These are phyloP conservation scores for Globisporangium uncinulatum DNA, from an alignment of 352 stramenopile genomes.

Conservation along the genomic window DNA sequence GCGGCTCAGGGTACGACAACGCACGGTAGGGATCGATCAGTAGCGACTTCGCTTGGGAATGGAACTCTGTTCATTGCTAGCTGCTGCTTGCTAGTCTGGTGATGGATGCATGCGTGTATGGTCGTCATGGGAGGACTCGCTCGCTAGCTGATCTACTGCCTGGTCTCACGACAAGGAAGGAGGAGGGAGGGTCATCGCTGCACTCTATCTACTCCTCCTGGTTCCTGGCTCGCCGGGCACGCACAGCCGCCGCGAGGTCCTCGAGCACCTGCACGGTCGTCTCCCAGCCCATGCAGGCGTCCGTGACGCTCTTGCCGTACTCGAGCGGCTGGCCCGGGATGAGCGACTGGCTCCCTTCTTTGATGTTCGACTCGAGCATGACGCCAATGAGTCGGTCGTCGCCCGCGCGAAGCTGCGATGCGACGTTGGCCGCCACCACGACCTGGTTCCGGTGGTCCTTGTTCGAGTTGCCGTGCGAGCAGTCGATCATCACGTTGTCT, in stretches of 20 bases:
- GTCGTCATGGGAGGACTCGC: conserved; percentile 3
- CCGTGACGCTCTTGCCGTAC: conserved; percentile 88
- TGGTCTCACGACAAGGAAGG: too few species aligned
- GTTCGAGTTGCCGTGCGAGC: conserved; percentile 87
- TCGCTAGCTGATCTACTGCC: not conserved
- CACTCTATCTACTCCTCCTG: conserved; percentile 18
- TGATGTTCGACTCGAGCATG: conserved; percentile 89
- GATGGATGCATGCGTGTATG: not conserved
- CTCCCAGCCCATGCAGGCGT: conserved; percentile 88
- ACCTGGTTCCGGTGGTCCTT: conserved; percentile 89
- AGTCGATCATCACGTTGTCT: conserved; percentile 89
- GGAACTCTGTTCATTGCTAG: not conserved
- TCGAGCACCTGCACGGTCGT: conserved; percentile 65
- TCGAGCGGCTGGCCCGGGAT: conserved; percentile 68
- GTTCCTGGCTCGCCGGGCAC: conserved; percentile 57
- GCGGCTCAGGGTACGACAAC: conserved; percentile 53
- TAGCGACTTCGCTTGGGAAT: not conserved
- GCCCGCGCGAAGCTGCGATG: conserved; percentile 58
- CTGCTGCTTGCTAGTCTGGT: not conserved
- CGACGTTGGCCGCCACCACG: conserved; percentile 64
- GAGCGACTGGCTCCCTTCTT: conserved; percentile 76
- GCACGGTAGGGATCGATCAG: conserved; percentile 25
- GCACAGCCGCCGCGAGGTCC: conserved; percentile 71
- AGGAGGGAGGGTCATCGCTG: not conserved
- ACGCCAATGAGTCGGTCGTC: conserved; percentile 80